Percentiles rank a stretch among this genome's conserved stretches.
phyloP scores from a whole-genome alignment of 2,329 filamentous ascomycete genomes.

The Aureobasidium lini region DNA sequence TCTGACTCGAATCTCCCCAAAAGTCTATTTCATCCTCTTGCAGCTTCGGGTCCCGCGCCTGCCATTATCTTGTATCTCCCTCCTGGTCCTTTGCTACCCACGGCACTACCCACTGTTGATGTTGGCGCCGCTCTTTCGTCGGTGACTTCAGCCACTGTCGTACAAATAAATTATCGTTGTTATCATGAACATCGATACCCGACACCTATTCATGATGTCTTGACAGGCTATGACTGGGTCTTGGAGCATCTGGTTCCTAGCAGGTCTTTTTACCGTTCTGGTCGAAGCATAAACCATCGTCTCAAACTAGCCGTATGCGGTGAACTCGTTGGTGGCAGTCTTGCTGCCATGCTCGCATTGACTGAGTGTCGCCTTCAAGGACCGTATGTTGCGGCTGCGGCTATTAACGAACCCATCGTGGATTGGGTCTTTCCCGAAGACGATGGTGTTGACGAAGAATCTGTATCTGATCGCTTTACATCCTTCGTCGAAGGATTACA shows the following conservation, averaged over 20 bases:
- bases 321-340: conserved; percentile 40
- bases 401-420: conserved; percentile 40
- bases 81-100: conserved; percentile 31
- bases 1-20: conserved; percentile 17
- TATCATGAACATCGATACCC: conserved; percentile 31
- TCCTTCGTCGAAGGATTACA: neutral
- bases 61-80: conserved; percentile 37
- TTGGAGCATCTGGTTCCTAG: conserved; percentile 29
- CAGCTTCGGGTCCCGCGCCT: conserved; percentile 18
- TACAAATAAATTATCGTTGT: conserved; percentile 40
- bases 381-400: conserved; percentile 37
- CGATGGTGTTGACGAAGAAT: conserved; percentile 16
- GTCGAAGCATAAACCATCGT: conserved; percentile 21
- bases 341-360: conserved; percentile 43
- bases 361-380: conserved; percentile 40
- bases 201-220: conserved; percentile 40
- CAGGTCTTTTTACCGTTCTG: conserved; percentile 21
- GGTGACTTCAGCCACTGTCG: conserved; percentile 33
- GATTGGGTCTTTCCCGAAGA: conserved; percentile 39
- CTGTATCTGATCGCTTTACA: neutral
- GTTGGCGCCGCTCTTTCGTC: conserved; percentile 28
- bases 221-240: conserved; percentile 42
- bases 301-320: conserved; percentile 39
- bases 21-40: conserved; percentile 27
- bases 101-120: conserved; percentile 23